These are phyloP conservation scores for Carex parvula DNA, from an alignment of 176 grass and related monocot species.

Conservation along the genomic window DNA sequence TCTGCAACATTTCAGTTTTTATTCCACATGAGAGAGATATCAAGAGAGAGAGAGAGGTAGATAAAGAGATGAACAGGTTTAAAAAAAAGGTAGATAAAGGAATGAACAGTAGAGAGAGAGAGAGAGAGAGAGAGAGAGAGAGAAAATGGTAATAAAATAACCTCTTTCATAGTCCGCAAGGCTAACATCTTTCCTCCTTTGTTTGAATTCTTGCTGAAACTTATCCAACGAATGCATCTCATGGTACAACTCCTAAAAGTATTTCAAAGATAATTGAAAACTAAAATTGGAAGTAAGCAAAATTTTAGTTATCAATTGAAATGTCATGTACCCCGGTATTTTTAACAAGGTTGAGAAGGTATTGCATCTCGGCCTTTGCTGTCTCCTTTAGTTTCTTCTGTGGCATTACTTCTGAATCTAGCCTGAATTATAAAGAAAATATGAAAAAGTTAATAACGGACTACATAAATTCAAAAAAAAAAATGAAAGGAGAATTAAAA, in stretches of 20 bases:
- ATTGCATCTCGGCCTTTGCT: conserved; percentile 48
- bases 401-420: conserved; percentile 62
- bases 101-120: not conserved
- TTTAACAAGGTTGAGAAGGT: conserved; percentile 69
- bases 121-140: not conserved
- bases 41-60: not conserved
- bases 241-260: conserved; percentile 80
- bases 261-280: conserved; percentile 3
- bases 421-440: conserved; percentile 37
- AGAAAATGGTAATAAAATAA: conserved; percentile 1
- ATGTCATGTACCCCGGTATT: conserved; percentile 60
- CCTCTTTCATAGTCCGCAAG: not conserved
- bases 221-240: conserved; percentile 76
- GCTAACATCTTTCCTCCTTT: conserved; percentile 39
- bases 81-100: not conserved
- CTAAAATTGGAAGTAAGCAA: not conserved
- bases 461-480: not conserved
- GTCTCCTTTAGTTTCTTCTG: conserved; percentile 71
- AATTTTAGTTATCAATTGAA: not conserved
- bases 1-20: conserved; percentile 37
- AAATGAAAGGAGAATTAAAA: not conserved
- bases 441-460: conserved; percentile 15
- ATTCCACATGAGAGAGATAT: not conserved
- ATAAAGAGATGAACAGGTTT: conserved; percentile 2
- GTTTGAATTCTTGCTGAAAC: conserved; percentile 72